Percentiles rank a stretch among this genome's conserved stretches.
phyloP scores from a whole-genome alignment of 768 basidiomycete species.

The Cystobasidium tubakii region DNA sequence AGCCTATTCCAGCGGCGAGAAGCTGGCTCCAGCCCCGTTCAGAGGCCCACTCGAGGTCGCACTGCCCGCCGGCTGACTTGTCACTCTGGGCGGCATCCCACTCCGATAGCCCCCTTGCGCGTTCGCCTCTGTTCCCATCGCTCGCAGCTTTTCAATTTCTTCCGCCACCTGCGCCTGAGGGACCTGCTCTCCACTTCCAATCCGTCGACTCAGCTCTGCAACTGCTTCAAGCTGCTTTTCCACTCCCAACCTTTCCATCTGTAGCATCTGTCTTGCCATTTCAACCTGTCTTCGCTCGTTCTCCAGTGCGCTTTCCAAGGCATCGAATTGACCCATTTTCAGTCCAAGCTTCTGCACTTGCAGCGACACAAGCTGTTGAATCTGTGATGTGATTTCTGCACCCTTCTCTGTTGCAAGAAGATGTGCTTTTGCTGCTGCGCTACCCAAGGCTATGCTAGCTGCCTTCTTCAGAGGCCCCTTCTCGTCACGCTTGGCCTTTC shows the following conservation, averaged over 20 bases:
- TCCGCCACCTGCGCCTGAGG: conserved; percentile 2
- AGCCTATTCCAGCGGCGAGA: conserved; percentile 26
- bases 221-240: conserved; percentile 37
- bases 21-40: not conserved
- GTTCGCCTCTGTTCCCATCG: conserved; percentile 5
- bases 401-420: conserved; percentile 78
- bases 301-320: conserved; percentile 83
- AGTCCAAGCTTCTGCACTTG: conserved; percentile 74
- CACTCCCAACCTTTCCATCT: conserved; percentile 61
- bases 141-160: conserved; percentile 18
- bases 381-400: conserved; percentile 67
- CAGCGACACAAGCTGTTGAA: conserved; percentile 70
- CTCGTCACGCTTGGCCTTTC: conserved; percentile 36
- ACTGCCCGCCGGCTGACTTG: not conserved
- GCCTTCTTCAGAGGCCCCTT: conserved; percentile 59
- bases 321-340: conserved; percentile 91
- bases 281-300: conserved; percentile 81
- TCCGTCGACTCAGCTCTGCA: conserved; percentile 18
- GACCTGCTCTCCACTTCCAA: conserved; percentile 18
- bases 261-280: conserved; percentile 68
- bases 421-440: conserved; percentile 78
- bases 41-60: not conserved
- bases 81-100: conserved; percentile 23
- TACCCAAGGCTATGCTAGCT: conserved; percentile 76
- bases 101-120: conserved; percentile 12